A percentile compares a stretch with the other conserved stretches of the same genome.
Evolutionary conservation across 2,329 filamentous ascomycete genomes (phyloP).

Genomic region (Neoascochyta sp.): DNA sequence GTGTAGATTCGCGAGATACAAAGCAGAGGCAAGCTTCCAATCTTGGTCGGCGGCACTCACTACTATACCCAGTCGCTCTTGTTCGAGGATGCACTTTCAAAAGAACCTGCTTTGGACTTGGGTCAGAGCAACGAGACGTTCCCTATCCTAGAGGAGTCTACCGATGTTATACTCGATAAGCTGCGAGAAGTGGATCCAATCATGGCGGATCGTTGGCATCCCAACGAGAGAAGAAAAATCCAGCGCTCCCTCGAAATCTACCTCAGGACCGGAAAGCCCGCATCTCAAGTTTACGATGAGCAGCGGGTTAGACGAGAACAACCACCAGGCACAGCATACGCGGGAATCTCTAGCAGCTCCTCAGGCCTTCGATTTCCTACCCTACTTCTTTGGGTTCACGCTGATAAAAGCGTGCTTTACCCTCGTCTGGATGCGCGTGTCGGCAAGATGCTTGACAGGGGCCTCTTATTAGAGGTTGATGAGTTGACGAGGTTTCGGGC

Average conservation of each 20-base stretch:
- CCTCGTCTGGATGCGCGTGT: conserved; percentile 72
- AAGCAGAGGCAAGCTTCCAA: conserved; percentile 72
- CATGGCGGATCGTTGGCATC: conserved; percentile 92
- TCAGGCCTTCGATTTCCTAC: conserved; percentile 52
- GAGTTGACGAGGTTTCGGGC: conserved; percentile 50
- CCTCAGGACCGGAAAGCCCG: conserved; percentile 72
- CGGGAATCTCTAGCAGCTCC: not conserved
- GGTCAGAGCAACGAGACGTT: conserved; percentile 40
- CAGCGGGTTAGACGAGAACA: conserved; percentile 50
- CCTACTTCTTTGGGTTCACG: conserved; percentile 83
- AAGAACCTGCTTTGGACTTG: conserved; percentile 37
- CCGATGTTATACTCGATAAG: conserved; percentile 67
- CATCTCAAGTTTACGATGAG: conserved; percentile 82
- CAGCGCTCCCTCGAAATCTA: conserved; percentile 86
- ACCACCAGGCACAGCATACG: conserved; percentile 6
- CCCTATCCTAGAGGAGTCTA: conserved; percentile 68
- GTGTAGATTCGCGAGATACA: conserved; percentile 69
- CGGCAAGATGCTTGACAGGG: conserved; percentile 73
- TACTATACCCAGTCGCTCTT: conserved; percentile 91
- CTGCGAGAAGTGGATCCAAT: conserved; percentile 77
- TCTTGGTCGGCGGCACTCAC: conserved; percentile 90
- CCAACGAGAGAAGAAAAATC: conserved; percentile 87
- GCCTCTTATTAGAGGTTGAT: conserved; percentile 61
- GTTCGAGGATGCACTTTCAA: conserved; percentile 68
- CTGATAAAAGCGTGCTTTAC: conserved; percentile 64